These are phyloP conservation scores for Paracoccidioides brasiliensis DNA, from an alignment of 2,329 filamentous ascomycete species.

Conservation along the genomic window DNA sequence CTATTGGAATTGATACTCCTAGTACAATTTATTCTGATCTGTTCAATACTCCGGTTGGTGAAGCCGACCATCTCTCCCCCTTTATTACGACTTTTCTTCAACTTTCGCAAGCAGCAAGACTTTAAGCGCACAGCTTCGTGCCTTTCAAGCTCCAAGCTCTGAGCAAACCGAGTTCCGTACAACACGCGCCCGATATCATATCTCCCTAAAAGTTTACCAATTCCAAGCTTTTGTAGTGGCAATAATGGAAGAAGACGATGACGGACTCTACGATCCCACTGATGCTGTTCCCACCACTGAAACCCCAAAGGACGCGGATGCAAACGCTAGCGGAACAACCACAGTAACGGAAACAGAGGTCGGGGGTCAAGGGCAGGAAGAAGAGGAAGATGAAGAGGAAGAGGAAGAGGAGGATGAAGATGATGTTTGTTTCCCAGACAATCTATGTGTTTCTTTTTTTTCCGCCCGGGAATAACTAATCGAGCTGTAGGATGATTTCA, in stretches of 20 bases:
- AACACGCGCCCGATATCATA: background rate
- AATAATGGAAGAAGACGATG: slow-evolving; percentile 35
- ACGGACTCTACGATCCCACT: slow-evolving; percentile 34
- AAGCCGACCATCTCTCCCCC: background rate
- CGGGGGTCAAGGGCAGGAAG: slow-evolving; percentile 24
- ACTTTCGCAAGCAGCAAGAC: background rate
- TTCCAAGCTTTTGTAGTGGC: background rate
- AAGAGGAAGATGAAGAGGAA: slow-evolving; percentile 23
- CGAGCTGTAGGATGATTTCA: slow-evolving; percentile 32
- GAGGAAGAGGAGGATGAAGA: slow-evolving; percentile 22
- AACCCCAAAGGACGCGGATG: slow-evolving; percentile 18
- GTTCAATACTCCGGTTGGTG: background rate
- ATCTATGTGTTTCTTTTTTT: background rate
- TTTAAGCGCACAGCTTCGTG: background rate
- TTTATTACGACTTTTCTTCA: background rate
- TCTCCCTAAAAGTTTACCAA: background rate
- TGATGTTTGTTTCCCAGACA: slow-evolving; percentile 23
- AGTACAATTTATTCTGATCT: background rate
- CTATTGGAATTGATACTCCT: background rate
- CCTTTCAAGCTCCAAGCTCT: background rate
- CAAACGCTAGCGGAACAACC: slow-evolving; percentile 14
- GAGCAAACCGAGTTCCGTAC: background rate
- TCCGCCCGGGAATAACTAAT: slow-evolving; percentile 9
- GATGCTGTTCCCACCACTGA: slow-evolving; percentile 23
- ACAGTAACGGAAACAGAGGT: slow-evolving; percentile 15